A percentile compares a stretch with the other conserved stretches of the same genome.
phyloP scores from a whole-genome alignment of 108 stramenopile species.

The Aurantiochytrium sp. region DNA sequence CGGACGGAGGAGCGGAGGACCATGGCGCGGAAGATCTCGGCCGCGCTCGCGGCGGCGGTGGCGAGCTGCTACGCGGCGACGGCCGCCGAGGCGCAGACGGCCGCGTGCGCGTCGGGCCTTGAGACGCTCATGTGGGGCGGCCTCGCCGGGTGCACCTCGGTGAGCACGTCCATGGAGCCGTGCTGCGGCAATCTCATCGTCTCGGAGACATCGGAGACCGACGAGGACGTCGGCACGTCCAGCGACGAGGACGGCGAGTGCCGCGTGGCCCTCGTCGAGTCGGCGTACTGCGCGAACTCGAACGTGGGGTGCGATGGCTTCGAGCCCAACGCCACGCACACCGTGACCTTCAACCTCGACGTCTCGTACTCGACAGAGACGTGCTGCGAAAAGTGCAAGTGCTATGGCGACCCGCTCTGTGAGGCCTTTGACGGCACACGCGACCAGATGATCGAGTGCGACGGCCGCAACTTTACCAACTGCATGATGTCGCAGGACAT shows the following conservation, averaged over 20 bases:
- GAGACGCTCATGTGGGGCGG: neutral
- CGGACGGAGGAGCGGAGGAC: no score
- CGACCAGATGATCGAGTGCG: constrained; percentile 7
- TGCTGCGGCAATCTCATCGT: neutral
- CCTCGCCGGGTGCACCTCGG: neutral
- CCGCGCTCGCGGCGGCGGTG: neutral
- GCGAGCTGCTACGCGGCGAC: no score
- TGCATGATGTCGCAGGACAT: neutral
- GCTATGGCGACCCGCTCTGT: constrained; percentile 8
- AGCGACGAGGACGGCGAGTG: neutral
- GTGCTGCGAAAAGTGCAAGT: neutral
- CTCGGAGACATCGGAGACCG: neutral
- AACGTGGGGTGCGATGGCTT: neutral
- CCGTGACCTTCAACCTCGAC: neutral
- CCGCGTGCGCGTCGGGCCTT: neutral
- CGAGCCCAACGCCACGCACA: neutral
- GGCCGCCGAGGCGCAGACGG: neutral
- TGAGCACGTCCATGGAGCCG: neutral
- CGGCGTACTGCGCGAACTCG: constrained; percentile 1
- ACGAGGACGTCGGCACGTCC: neutral
- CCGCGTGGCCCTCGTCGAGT: neutral
- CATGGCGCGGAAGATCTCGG: no score
- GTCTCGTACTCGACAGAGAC: neutral
- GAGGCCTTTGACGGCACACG: neutral
- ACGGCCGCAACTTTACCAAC: neutral